Conservation (phyloP, 306 rosid species). For the Vachellia pachyceras region DNA sequence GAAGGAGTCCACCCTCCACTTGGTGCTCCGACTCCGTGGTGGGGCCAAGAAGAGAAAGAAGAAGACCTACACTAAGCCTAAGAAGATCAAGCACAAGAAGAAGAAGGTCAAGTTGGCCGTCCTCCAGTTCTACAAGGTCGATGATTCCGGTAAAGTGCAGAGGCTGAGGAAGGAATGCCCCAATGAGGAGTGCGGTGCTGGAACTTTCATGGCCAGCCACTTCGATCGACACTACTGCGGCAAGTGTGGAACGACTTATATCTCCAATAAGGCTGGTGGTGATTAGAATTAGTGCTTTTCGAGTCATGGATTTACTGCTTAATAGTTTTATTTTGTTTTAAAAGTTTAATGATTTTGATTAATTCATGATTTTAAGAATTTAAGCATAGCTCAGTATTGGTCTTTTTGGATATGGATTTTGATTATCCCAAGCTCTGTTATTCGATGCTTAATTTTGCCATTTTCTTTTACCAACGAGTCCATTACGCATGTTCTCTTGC, state of each 20-base stretch:
- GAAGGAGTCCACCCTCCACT: constrained; percentile 91
- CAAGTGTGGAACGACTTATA: constrained; percentile 89
- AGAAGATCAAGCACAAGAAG: constrained; percentile 97
- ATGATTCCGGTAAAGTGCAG: constrained; percentile 86
- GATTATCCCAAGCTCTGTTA: background rate
- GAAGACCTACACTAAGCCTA: constrained; percentile 97
- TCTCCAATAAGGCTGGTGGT: constrained; percentile 82
- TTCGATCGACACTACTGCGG: constrained; percentile 95
- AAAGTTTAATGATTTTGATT: no score
- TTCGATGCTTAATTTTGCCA: background rate
- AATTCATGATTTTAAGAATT: background rate
- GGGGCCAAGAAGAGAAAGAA: constrained; percentile 97
- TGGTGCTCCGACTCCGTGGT: constrained; percentile 91
- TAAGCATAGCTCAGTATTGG: background rate
- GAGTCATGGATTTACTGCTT: background rate
- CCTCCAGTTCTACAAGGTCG: constrained; percentile 89
- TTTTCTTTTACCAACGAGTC: background rate
- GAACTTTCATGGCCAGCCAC: constrained; percentile 95
- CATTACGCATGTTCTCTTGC: background rate
- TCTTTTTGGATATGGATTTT: constrained; percentile 1
- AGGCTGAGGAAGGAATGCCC: constrained; percentile 96
- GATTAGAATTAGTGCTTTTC: constrained; percentile 43
- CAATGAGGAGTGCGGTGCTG: constrained; percentile 86
- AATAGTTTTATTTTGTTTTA: no score
- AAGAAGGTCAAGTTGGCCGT: constrained; percentile 92